Conservation (phyloP, 495 filamentous ascomycete species). For the Neurospora sublineolata region DNA sequence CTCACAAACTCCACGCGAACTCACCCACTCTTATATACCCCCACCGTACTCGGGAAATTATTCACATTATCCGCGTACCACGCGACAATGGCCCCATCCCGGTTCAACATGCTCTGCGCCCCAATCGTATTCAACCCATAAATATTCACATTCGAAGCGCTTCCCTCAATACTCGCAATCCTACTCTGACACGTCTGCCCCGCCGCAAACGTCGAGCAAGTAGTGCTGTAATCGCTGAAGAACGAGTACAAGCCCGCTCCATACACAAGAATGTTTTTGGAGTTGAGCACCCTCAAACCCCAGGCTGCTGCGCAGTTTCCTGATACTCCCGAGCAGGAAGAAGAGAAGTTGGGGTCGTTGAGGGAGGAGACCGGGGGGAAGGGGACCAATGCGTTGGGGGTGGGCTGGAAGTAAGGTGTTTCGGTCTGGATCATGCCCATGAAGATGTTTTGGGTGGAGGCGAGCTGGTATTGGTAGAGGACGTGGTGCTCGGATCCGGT, state of each 20-base stretch:
- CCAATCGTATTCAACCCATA: constrained; percentile 48
- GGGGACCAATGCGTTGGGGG: constrained; percentile 47
- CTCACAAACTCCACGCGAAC: neutral
- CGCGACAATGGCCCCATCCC: constrained; percentile 27
- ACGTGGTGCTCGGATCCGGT: constrained; percentile 67
- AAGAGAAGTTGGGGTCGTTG: constrained; percentile 47
- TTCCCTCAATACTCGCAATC: constrained; percentile 41
- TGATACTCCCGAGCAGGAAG: constrained; percentile 31
- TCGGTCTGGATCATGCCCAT: constrained; percentile 76
- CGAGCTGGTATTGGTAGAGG: constrained; percentile 74
- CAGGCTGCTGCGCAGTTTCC: constrained; percentile 49
- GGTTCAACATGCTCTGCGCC: constrained; percentile 34
- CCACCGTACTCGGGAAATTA: constrained; percentile 34
- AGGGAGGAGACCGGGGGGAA: constrained; percentile 38
- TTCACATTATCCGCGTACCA: constrained; percentile 35
- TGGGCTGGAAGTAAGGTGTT: constrained; percentile 61
- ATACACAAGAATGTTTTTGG: constrained; percentile 48
- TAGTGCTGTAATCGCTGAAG: constrained; percentile 48
- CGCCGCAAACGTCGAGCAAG: constrained; percentile 30
- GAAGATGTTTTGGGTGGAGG: constrained; percentile 55
- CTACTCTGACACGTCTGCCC: constrained; percentile 44
- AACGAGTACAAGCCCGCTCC: constrained; percentile 67
- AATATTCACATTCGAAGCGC: constrained; percentile 32
- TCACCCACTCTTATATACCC: constrained; percentile 28
- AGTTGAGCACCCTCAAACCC: constrained; percentile 54